These are phyloP conservation scores for Penicillium goetzii DNA, from an alignment of 495 filamentous ascomycete genomes.

Conservation along the genomic window DNA sequence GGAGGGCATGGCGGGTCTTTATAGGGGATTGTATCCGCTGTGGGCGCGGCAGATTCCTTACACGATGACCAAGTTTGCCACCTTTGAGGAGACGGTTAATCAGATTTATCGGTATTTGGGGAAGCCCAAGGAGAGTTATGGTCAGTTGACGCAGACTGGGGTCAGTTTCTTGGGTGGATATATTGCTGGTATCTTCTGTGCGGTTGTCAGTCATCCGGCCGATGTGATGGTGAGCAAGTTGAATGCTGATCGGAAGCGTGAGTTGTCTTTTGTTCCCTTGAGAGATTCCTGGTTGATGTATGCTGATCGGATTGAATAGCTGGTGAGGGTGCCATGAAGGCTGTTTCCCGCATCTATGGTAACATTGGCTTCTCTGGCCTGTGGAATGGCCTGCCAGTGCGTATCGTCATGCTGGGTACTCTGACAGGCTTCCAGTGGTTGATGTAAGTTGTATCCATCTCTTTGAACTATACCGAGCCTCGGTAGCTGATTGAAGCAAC, in stretches of 20 bases:
- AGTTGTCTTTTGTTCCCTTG: conserved; percentile 22
- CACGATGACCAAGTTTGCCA: conserved; percentile 78
- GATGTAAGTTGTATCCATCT: conserved; percentile 48
- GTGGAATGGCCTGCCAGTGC: conserved; percentile 70
- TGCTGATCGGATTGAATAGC: conserved; percentile 39
- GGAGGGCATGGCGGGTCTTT: conserved; percentile 63
- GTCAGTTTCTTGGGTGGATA: conserved; percentile 72
- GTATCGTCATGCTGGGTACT: conserved; percentile 68
- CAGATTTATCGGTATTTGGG: conserved; percentile 64
- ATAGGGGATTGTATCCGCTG: conserved; percentile 70
- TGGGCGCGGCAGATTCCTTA: conserved; percentile 76
- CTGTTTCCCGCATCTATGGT: conserved; percentile 68
- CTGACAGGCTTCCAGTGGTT: conserved; percentile 77
- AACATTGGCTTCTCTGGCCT: conserved; percentile 71
- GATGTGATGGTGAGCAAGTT: conserved; percentile 78
- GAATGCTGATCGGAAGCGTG: conserved; percentile 66
- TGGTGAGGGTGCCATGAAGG: conserved; percentile 64
- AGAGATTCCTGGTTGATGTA: background rate
- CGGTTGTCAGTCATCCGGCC: conserved; percentile 64
- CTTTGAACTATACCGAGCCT: background rate
- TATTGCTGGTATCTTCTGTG: conserved; percentile 72
- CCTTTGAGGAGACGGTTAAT: conserved; percentile 70
- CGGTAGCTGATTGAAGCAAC: background rate
- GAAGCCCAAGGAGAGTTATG: conserved; percentile 67
- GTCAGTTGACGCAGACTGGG: conserved; percentile 66